Base-by-base conservation (phyloP, 1,284 basidiomycete genomes). In the Veloboletus limbatus region DNA sequence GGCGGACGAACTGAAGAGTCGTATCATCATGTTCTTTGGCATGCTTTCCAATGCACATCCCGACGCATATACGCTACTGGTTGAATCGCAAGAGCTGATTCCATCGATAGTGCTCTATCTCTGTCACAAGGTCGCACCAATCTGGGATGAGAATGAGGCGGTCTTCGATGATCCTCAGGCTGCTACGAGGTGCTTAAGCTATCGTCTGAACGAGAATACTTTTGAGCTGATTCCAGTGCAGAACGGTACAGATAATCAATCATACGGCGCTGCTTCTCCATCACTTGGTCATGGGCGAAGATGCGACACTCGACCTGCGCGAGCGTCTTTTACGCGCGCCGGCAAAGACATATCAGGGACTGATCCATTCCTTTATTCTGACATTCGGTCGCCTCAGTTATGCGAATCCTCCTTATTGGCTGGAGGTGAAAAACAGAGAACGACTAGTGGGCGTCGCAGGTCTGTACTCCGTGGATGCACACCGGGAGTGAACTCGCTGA, bases 351-450 rank as follows among this genome's bases (percentile, higher is more conserved):
- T 88, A 85, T 63, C 82, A 78, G 53, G 83, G 83, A 17, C 63
- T 88, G n/a, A 73, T 74, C n/a, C 83, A 92, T 57, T 73, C 83
- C 55, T 91, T 91, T 57, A 79, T 85, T 27, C 79, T 89, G 8
- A 79, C 82, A 4, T 77, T 94, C 43, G 87, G 90, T 22, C 72
- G 84, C 46, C 71, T 93, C 45, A 81, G 82, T 44, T 92, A 82
- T 54, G 82, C 82, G 3, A 80, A 81, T 40, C 69, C 78, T 3
- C 86, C 87, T 8, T 75, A 78, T 25, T 85, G 80, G 74, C 61
- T 87, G 24, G 69, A 74, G 14, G 47, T 54, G 10, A 67, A 71
- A 32, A 65, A 72, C n/a, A 73, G 69, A 48, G 55, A 62, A 17
- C 70, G 74, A 36, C 58, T 87, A 24, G 73, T 75, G 51, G 66